Percentiles rank a stretch among this genome's conserved stretches.
Evolutionary conservation across 148 eudicot species (phyloP).

Genomic region (Euryodendron excelsum): DNA sequence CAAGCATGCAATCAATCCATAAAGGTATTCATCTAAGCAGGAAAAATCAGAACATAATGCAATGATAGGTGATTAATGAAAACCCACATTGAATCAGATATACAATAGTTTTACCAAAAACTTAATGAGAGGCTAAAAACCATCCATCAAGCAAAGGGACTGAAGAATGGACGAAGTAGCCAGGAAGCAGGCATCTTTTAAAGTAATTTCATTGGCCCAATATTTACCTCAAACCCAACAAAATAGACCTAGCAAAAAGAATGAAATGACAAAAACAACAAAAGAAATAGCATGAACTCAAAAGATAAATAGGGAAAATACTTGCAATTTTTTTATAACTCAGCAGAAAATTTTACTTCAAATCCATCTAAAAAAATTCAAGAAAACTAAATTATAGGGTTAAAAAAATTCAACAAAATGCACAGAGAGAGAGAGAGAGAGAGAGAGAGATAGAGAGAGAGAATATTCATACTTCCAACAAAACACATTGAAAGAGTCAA

Average conservation of each 20-base stretch:
- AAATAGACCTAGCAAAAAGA: not conserved
- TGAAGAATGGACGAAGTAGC: not conserved
- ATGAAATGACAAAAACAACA: not conserved
- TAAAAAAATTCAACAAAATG: too few species aligned
- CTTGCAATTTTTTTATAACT: too few species aligned
- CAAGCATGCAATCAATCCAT: not conserved
- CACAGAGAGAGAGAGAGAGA: too few species aligned
- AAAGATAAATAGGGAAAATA: not conserved
- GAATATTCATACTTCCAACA: conserved; percentile 7
- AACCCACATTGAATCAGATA: not conserved
- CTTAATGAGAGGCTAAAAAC: not conserved
- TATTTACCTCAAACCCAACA: not conserved
- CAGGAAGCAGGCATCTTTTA: not conserved
- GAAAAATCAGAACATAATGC: not conserved
- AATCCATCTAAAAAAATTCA: too few species aligned
- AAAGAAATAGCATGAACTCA: not conserved
- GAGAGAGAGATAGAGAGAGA: not conserved
- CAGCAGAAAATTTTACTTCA: not conserved
- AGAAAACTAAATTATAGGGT: too few species aligned
- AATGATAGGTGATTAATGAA: not conserved
- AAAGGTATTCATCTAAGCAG: not conserved
- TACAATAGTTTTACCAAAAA: not conserved
- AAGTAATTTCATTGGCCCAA: not conserved
- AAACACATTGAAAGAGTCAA: conserved; percentile 9
- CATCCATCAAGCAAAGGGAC: not conserved